Evolutionary conservation across 225 moss, liverwort and hornwort species (phyloP).

Genomic region (Marchantia paleacea): DNA sequence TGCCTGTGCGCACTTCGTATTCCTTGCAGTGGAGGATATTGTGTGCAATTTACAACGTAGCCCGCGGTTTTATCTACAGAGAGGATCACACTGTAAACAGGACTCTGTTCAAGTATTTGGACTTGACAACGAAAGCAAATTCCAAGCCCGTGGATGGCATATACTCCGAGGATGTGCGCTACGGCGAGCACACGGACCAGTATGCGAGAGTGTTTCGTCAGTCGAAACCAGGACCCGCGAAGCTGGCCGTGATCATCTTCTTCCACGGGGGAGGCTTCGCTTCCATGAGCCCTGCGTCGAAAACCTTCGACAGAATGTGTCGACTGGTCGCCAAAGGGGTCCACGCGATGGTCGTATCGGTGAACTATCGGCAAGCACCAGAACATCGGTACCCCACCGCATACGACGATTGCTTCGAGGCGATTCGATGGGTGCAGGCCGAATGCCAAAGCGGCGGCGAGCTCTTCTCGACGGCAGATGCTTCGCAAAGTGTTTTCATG

Average conservation of each 20-base stretch:
- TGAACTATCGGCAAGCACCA: constrained; percentile 59
- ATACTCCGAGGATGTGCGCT: background rate
- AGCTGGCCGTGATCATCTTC: constrained; percentile 38
- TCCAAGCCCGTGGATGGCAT: constrained; percentile 33
- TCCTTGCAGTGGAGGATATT: background rate
- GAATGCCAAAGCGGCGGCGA: background rate
- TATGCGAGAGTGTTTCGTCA: background rate
- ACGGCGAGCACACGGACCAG: background rate
- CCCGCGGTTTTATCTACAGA: background rate
- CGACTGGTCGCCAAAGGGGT: constrained; percentile 39
- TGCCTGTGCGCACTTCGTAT: background rate
- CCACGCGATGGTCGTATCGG: constrained; percentile 53
- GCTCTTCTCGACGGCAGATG: background rate
- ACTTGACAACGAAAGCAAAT: background rate
- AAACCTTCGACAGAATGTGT: constrained; percentile 44
- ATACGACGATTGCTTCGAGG: constrained; percentile 55
- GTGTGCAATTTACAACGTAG: background rate
- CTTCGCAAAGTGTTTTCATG: constrained; percentile 3
- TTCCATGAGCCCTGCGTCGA: constrained; percentile 31
- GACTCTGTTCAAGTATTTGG: background rate
- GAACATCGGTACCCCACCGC: constrained; percentile 49
- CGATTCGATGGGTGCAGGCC: constrained; percentile 39
- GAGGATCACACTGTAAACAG: constrained; percentile 18
- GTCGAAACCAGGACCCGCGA: constrained; percentile 20
- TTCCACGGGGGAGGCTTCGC: constrained; percentile 68